phyloP scores from a whole-genome alignment of 306 rosid genomes.

The Lathyrus tuberosus region DNA sequence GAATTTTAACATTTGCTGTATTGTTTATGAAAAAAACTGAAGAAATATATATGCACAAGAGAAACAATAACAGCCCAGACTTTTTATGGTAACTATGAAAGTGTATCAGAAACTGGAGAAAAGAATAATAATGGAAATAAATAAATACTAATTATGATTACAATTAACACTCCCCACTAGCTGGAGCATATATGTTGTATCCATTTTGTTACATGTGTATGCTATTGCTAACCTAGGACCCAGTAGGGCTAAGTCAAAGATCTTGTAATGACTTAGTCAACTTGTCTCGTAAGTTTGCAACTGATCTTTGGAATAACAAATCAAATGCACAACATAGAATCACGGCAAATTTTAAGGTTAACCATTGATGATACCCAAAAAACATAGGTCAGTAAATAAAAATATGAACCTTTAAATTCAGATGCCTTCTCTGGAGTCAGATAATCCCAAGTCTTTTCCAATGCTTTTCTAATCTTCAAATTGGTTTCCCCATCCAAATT shows the following conservation, averaged over 20 bases:
- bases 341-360: neutral
- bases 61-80: neutral
- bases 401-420: constrained; percentile 75
- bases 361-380: neutral
- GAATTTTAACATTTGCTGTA: neutral
- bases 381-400: constrained; percentile 29
- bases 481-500: constrained; percentile 97
- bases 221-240: too few relatives aligned
- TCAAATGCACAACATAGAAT: constrained; percentile 11
- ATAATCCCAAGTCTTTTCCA: constrained; percentile 94
- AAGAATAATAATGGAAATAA: too few relatives aligned
- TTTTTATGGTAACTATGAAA: too few relatives aligned
- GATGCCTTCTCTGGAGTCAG: constrained; percentile 78
- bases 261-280: too few relatives aligned
- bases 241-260: too few relatives aligned
- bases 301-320: constrained; percentile 15
- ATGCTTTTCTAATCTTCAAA: constrained; percentile 86
- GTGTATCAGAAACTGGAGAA: too few relatives aligned
- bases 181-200: too few relatives aligned
- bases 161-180: too few relatives aligned
- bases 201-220: too few relatives aligned
- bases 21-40: neutral
- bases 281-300: too few relatives aligned
- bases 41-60: neutral
- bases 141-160: too few relatives aligned